Percentiles rank a stretch among this genome's conserved stretches.
phyloP scores from a whole-genome alignment of 2,329 filamentous ascomycete species.

The Colletotrichum filicis region DNA sequence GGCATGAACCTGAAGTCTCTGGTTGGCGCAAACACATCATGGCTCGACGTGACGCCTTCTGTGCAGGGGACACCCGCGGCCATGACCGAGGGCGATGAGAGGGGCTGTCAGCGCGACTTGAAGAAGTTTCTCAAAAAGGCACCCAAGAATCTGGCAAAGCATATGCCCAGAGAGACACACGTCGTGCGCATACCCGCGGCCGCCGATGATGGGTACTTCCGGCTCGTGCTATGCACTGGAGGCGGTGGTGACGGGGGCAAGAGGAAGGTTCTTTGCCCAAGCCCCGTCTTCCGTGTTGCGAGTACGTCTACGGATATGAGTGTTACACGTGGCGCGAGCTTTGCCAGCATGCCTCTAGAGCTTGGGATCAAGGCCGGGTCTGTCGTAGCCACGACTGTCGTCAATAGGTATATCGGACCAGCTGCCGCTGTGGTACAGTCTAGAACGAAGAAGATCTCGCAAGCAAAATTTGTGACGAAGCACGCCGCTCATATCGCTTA shows the following conservation, averaged over 20 bases:
- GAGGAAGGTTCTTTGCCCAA: conserved; percentile 71
- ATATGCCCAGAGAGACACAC: conserved; percentile 70
- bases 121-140: conserved; percentile 70
- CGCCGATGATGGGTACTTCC: conserved; percentile 75
- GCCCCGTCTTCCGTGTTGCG: conserved; percentile 75
- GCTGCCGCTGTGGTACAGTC: conserved; percentile 51
- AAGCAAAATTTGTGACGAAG: conserved; percentile 10
- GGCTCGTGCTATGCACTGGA: conserved; percentile 70
- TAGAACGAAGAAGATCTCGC: conserved; percentile 47
- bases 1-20: conserved; percentile 75
- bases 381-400: conserved; percentile 57
- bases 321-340: conserved; percentile 71
- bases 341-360: conserved; percentile 74
- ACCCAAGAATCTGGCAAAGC: conserved; percentile 54
- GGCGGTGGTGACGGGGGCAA: conserved; percentile 44
- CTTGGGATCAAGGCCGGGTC: conserved; percentile 68
- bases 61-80: conserved; percentile 57
- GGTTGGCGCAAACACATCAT: conserved; percentile 66
- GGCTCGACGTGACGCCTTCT: conserved; percentile 76
- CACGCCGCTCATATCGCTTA: conserved; percentile 8
- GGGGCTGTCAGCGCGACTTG: conserved; percentile 76
- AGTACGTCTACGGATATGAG: conserved; percentile 72
- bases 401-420: conserved; percentile 53
- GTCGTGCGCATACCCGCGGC: conserved; percentile 72
- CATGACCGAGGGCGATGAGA: conserved; percentile 67